phyloP scores from a whole-genome alignment of 1,284 basidiomycete genomes.

The Microstroma glucosiphilum region DNA sequence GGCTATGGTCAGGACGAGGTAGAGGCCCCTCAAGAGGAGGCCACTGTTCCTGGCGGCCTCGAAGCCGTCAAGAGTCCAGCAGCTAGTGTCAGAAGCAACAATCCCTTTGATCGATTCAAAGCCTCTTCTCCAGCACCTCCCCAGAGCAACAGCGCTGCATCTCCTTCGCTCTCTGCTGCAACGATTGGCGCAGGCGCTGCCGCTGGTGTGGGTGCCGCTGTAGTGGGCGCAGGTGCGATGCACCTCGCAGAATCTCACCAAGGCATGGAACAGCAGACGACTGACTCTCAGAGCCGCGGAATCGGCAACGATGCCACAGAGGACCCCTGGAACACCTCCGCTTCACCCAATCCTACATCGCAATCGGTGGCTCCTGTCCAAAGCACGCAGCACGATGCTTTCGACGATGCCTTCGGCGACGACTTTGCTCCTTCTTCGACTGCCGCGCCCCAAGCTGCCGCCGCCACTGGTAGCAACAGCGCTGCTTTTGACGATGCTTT shows the following conservation, averaged over 20 bases:
- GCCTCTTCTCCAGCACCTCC: constrained; percentile 36
- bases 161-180: constrained; percentile 8
- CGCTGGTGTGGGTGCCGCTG: constrained; percentile 32
- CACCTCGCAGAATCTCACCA: not conserved
- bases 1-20: not conserved
- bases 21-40: constrained; percentile 7
- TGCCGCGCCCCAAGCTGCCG: not conserved
- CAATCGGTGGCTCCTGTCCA: not conserved
- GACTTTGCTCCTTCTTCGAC: constrained; percentile 26
- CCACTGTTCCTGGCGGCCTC: constrained; percentile 4
- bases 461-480: not conserved
- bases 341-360: not conserved
- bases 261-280: too few relatives aligned
- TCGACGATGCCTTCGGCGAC: constrained; percentile 46
- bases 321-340: not conserved
- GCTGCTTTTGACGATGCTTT: constrained; percentile 59
- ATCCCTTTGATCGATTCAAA: constrained; percentile 80
- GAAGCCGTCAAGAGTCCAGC: constrained; percentile 47
- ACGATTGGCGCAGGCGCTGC: constrained; percentile 32
- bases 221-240: constrained; percentile 13
- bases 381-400: constrained; percentile 16
- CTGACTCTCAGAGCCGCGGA: not conserved
- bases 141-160: not conserved
- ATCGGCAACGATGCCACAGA: not conserved
- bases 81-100: constrained; percentile 66